Base-by-base conservation (phyloP, 371 early-diverging fungal genomes). In the Mucor piriformis region DNA sequence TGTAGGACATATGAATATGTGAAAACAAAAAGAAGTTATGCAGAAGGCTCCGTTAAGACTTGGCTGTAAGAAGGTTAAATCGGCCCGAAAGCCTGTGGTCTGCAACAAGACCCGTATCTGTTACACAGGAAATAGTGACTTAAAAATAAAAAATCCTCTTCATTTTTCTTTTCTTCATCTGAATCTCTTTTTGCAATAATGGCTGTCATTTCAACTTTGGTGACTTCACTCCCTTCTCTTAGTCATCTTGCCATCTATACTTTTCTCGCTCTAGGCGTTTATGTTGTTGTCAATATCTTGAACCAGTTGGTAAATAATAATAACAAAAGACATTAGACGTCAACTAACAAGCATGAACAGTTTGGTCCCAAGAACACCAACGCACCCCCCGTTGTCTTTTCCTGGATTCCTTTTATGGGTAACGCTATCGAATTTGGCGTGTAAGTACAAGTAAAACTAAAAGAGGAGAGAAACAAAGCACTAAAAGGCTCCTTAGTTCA, bases 371-470 rank as follows among this genome's bases (percentile, higher is more conserved):
- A 72, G 43, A 78, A 88, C 62, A 81, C 88, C 38, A 84, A 86
- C 18, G 82, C 84, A 43, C 95, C 96, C 43, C 96, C 97, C 15
- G 69, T 82, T 50, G 92, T 96, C 6, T 90, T 90, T 50, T 91
- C 94, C 75, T 84, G 85, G 74, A 76, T 97, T 54, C 97, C 98
- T 25, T 88, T 95, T 64, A 78, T 98, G 67, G 97, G 98, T 32
- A 89, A 92, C 44, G 93, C 94, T 62, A 67, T 96, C 50, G 69
- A 82, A 37, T 95, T 93, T 81, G 96, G 97, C 61, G 81, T 92
- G 77, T 77, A 74, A 72, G 81, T 69, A 12, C 18, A 3, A 37
- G 12, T 13, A 12, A 37, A 37, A 18, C 8, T 29, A 37, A 37
- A 13, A 16, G 3, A 42, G 8, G 8, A 20, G 6, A 20, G 3